phyloP scores from a whole-genome alignment of 2,329 filamentous ascomycete genomes.

The Microthyrium microscopicum region DNA sequence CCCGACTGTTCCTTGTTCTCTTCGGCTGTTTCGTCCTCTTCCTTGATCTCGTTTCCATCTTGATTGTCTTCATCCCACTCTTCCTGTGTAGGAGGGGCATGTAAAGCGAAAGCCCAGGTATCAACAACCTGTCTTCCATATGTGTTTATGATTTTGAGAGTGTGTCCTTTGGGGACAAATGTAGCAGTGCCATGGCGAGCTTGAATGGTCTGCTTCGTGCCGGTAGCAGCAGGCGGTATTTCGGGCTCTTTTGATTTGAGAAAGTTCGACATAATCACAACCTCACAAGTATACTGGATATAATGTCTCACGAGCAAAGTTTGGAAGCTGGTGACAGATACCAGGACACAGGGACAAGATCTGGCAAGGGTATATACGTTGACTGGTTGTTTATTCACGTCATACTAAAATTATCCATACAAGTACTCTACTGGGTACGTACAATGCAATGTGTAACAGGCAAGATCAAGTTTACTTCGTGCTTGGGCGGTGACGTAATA shows the following conservation, averaged over 20 bases:
- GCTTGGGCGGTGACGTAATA: too few relatives aligned
- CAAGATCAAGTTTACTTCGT: too few relatives aligned
- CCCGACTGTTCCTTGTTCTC: constrained; percentile 10
- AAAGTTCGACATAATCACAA: neutral
- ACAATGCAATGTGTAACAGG: too few relatives aligned
- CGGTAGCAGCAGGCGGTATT: neutral
- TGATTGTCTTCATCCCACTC: constrained; percentile 13
- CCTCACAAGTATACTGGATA: neutral
- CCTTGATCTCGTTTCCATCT: constrained; percentile 7
- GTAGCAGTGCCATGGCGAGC: constrained; percentile 33
- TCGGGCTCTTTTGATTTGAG: constrained; percentile 1
- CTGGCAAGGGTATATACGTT: too few relatives aligned
- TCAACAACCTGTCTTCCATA: constrained; percentile 33
- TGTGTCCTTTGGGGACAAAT: constrained; percentile 30
- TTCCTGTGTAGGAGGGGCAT: constrained; percentile 25
- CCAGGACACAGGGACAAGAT: too few relatives aligned
- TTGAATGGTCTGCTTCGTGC: constrained; percentile 27
- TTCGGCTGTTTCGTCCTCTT: constrained; percentile 9
- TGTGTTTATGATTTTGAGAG: constrained; percentile 33
- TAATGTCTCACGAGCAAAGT: too few relatives aligned
- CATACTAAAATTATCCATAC: too few relatives aligned
- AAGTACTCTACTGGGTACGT: too few relatives aligned
- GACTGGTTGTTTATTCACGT: too few relatives aligned
- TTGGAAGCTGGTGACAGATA: too few relatives aligned
- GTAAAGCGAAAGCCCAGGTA: constrained; percentile 32